Conservation (phyloP, 805 yeast genomes). For the Schizosaccharomyces pombe region DNA sequence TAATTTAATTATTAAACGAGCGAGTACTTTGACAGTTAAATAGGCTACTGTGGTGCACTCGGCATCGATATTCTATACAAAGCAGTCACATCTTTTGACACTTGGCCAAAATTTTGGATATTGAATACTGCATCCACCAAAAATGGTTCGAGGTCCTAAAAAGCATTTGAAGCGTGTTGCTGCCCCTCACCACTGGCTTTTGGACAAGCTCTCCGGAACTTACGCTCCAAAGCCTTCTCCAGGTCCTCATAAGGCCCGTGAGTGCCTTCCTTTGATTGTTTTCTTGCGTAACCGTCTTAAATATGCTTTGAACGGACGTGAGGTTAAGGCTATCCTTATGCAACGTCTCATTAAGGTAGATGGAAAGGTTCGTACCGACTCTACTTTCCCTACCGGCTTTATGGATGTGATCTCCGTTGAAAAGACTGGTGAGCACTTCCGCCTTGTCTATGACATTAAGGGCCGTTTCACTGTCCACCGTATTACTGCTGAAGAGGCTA, state of each 20-base stretch:
- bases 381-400: conserved; percentile 98
- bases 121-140: background rate
- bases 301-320: conserved; percentile 97
- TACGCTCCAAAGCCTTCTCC: conserved; percentile 99
- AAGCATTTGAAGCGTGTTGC: conserved; percentile 98
- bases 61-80: background rate
- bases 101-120: background rate
- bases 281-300: conserved; percentile 96
- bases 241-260: conserved; percentile 98
- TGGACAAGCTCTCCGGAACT: conserved; percentile 97
- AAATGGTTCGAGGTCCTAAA: conserved; percentile 38
- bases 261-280: conserved; percentile 88
- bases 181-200: conserved; percentile 99
- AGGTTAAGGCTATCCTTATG: conserved; percentile 93
- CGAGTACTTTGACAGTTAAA: too few relatives aligned
- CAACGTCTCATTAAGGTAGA: conserved; percentile 96
- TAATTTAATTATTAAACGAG: too few relatives aligned
- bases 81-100: background rate
- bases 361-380: conserved; percentile 97
- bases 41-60: background rate
- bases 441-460: conserved; percentile 93
- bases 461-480: conserved; percentile 99
- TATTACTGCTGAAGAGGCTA: conserved; percentile 94
- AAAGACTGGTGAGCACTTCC: conserved; percentile 98
- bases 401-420: conserved; percentile 95